A percentile compares a stretch with the other conserved stretches of the same genome.
phyloP scores from a whole-genome alignment of 169 alveolate species.

The Neospora caninum region DNA sequence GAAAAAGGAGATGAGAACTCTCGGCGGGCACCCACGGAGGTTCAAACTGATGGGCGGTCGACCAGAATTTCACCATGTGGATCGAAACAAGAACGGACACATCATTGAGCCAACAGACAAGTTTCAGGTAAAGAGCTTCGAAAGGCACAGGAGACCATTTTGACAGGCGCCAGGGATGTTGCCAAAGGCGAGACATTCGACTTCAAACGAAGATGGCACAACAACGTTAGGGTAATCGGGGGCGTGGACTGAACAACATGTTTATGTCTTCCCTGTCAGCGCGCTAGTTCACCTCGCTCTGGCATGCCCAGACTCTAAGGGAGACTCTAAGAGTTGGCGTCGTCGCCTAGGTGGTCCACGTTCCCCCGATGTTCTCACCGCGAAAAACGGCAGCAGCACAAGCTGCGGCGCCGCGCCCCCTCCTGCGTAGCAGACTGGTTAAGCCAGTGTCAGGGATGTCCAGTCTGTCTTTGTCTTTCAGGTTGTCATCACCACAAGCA shows the following conservation, averaged over 20 bases:
- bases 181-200: too few relatives aligned
- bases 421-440: too few relatives aligned
- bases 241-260: not conserved
- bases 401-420: too few relatives aligned
- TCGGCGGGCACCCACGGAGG: conserved; percentile 58
- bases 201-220: too few relatives aligned
- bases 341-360: too few relatives aligned
- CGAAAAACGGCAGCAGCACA: too few relatives aligned
- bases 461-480: not conserved
- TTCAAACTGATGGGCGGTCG: conserved; percentile 70
- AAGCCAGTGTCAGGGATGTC: too few relatives aligned
- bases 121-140: conserved; percentile 75
- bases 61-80: conserved; percentile 88
- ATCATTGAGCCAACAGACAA: conserved; percentile 87
- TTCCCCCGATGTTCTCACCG: too few relatives aligned
- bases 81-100: conserved; percentile 81
- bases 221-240: too few relatives aligned
- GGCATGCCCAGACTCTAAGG: too few relatives aligned
- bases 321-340: too few relatives aligned
- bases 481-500: conserved; percentile 78
- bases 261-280: not conserved
- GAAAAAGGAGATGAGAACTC: conserved; percentile 31
- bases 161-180: too few relatives aligned
- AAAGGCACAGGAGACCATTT: not conserved
- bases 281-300: not conserved